Conservation (phyloP, 441 rosid species). For the Croton setiger region DNA sequence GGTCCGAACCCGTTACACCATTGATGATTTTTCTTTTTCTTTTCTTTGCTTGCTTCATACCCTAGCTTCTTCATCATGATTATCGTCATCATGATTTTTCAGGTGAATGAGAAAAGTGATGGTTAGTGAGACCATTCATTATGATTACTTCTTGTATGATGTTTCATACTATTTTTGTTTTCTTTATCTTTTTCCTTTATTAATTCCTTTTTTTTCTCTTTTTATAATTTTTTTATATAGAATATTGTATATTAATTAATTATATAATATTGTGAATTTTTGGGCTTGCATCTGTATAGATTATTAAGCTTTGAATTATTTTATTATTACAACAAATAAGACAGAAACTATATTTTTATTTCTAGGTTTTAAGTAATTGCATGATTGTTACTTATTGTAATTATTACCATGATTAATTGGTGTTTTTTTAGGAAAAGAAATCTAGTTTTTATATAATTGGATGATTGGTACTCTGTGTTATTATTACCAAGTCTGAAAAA, state of each 20-base stretch:
- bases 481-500: constrained; percentile 8
- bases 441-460: background rate
- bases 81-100: constrained; percentile 26
- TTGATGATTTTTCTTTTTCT: constrained; percentile 18
- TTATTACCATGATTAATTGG: no score
- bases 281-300: constrained; percentile 21
- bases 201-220: background rate
- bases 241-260: background rate
- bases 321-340: constrained; percentile 6
- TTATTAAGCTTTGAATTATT: background rate
- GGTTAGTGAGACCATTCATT: constrained; percentile 22
- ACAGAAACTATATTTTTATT: constrained; percentile 3
- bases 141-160: background rate
- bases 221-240: background rate
- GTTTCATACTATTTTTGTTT: background rate
- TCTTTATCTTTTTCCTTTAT: background rate
- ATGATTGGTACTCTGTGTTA: background rate
- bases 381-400: no score
- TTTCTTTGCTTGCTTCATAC: constrained; percentile 10
- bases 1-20: constrained; percentile 96
- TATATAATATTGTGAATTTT: constrained; percentile 10
- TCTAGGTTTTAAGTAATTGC: background rate
- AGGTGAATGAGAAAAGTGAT: constrained; percentile 8
- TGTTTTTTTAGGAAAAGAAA: no score
- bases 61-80: background rate